Conservation (phyloP, 2,329 filamentous ascomycete species). For the Pseudogymnoascus sp. region DNA sequence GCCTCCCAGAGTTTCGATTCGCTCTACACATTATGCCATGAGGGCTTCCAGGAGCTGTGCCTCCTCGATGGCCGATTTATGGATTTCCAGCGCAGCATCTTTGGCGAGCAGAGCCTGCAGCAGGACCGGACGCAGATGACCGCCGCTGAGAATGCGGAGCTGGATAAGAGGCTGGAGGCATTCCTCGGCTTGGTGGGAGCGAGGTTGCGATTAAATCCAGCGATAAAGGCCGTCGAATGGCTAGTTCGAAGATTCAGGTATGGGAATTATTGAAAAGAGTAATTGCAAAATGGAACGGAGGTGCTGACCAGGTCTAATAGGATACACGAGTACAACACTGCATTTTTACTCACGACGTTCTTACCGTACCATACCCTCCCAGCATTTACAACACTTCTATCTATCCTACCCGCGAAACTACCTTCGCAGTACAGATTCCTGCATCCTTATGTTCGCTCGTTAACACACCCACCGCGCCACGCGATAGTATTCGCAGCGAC, state of each 20-base stretch:
- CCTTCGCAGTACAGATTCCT: constrained; percentile 75
- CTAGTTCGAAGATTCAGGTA: constrained; percentile 83
- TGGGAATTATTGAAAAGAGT: constrained; percentile 21
- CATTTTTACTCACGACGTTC: constrained; percentile 70
- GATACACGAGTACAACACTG: constrained; percentile 84
- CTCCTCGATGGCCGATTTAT: constrained; percentile 72
- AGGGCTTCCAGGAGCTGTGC: constrained; percentile 88
- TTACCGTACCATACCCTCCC: constrained; percentile 84
- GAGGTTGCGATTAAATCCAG: constrained; percentile 72
- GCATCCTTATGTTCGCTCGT: constrained; percentile 71
- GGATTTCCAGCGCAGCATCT: constrained; percentile 67
- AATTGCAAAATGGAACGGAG: neutral
- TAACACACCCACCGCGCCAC: constrained; percentile 67
- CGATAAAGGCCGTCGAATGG: constrained; percentile 91
- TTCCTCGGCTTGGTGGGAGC: constrained; percentile 76
- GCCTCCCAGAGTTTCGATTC: constrained; percentile 83
- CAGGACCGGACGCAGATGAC: constrained; percentile 85
- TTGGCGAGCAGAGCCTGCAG: constrained; percentile 85
- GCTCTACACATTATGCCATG: constrained; percentile 75
- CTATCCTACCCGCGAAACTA: constrained; percentile 70
- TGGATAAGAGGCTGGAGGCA: constrained; percentile 67
- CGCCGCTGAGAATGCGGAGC: constrained; percentile 66
- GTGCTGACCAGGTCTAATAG: constrained; percentile 36
- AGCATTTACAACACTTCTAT: constrained; percentile 75
- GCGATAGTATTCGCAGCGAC: constrained; percentile 76